Evolutionary conservation across 2,329 filamentous ascomycete genomes (phyloP), one percentile per base, ranked within the genome.

Genomic region (Neoascochyta sp.): DNA sequence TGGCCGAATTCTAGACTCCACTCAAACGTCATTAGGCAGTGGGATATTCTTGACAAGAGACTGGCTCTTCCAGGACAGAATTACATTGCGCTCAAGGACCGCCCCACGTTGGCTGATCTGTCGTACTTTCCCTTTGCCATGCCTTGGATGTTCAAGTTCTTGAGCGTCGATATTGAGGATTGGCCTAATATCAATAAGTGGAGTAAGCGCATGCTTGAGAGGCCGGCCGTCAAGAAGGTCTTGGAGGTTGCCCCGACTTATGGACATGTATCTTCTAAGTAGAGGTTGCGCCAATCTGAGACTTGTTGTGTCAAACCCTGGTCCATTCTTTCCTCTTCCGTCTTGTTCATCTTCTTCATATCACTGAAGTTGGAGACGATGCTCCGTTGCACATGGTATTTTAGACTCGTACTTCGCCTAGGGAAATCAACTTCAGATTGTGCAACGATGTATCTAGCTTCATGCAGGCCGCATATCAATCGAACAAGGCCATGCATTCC

Each of bases 111-210:
- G 5, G 60, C 62, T 1, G 62, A 66, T 24, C 19, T 65, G 2
- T 54, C 58, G 0, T 64, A 60, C 32, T 54, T 61, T 20, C 61
- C 59, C 2, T 65, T 63, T 34, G 50, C 60, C 1, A 63, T 63
- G 57, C 59, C 54, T 3, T 63, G 50, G 47, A 63, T 63, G 57
- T 63, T 62, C 32, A 46, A 22, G 7, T 61, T 64, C 25, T 22
- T 63, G 2, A 44, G 42, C 2, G 57, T 62, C 2, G 41, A 63
- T 30, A 47, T 62, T 22, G 40, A 47, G 14, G 31, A 59, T 9
- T 64, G 41, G 32, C 55, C 60, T 3, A 29, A 54, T 20, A 59
- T 61, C 22, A 21, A 54, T 29, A 19, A n/a, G 1, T 63, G 57
- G 58, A 32, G 29, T 12, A 22, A 54, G 23, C 27, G 43, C 7